phyloP scores from a whole-genome alignment of 2,329 filamentous ascomycete genomes.

The Trichophyton schoenleinii region DNA sequence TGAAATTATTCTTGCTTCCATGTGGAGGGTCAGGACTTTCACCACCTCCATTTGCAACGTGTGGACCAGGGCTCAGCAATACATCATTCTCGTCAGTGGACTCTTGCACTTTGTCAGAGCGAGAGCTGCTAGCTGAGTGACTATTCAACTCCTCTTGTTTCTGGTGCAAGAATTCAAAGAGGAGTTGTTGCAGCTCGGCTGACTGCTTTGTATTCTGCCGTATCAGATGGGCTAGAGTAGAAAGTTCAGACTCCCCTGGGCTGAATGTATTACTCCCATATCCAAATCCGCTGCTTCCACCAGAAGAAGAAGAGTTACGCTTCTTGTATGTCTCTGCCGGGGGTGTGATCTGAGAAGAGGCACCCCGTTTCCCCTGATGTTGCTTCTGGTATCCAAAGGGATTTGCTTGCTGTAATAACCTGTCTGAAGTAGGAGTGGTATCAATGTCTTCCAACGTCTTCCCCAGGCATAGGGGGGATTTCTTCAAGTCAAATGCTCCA shows the following conservation, averaged over 20 bases:
- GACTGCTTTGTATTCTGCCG: constrained; percentile 8
- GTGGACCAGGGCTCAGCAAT: background rate
- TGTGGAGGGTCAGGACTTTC: constrained; percentile 13
- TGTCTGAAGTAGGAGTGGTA: background rate
- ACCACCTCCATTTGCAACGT: constrained; percentile 13
- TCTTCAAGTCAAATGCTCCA: constrained; percentile 9
- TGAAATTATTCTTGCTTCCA: constrained; percentile 6
- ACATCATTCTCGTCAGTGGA: background rate
- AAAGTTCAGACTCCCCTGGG: constrained; percentile 4
- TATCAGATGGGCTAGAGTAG: constrained; percentile 10
- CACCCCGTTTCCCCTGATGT: background rate
- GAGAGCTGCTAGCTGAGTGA: too few relatives aligned
- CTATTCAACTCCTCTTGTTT: background rate
- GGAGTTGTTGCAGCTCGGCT: constrained; percentile 9
- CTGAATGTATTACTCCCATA: background rate
- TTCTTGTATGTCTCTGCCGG: background rate
- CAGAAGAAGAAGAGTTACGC: background rate
- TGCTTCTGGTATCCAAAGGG: background rate
- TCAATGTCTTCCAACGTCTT: constrained; percentile 3
- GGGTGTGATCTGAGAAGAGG: background rate
- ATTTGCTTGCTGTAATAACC: background rate
- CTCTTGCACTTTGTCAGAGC: background rate
- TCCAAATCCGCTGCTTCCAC: background rate
- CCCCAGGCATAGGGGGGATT: constrained; percentile 8
- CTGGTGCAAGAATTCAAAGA: background rate